These are phyloP conservation scores for Oryza brachyantha DNA, from an alignment of 176 grass and related monocot genomes.

Conservation along the genomic window DNA sequence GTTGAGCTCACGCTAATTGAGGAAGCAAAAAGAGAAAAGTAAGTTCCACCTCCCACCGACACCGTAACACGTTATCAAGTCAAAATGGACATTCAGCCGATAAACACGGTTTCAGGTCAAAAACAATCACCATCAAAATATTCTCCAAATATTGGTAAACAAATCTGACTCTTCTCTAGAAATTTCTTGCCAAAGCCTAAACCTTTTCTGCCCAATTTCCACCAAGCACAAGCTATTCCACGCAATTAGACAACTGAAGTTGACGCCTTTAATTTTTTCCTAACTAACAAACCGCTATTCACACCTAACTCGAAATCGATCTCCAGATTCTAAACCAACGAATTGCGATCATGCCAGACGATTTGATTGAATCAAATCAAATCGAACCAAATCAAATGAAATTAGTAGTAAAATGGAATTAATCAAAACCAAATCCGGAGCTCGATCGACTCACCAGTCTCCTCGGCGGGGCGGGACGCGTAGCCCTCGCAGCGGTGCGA, in stretches of 20 bases:
- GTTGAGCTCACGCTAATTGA: background rate
- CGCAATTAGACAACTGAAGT: constrained; percentile 13
- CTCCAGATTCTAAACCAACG: background rate
- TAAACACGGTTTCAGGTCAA: constrained; percentile 30
- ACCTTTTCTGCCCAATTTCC: background rate
- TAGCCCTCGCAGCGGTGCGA: constrained; percentile 78
- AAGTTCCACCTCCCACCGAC: constrained; percentile 17
- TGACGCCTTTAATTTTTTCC: background rate
- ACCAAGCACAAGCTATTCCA: background rate
- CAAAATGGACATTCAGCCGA: constrained; percentile 30
- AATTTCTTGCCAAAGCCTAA: background rate
- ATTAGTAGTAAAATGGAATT: background rate
- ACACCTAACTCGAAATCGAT: constrained; percentile 1
- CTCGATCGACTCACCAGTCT: constrained; percentile 61
- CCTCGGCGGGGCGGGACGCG: constrained; percentile 58
- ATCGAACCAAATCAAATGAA: background rate
- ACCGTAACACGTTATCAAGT: background rate
- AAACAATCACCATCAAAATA: constrained; percentile 30
- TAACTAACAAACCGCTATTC: constrained; percentile 12
- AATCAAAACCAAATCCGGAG: constrained; percentile 20
- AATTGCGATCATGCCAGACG: background rate
- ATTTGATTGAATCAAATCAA: background rate
- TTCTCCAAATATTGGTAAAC: background rate
- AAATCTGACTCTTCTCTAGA: constrained; percentile 2
- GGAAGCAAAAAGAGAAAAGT: background rate